phyloP scores from a whole-genome alignment of 176 grass and related monocot species.

The Musa beccarii region DNA sequence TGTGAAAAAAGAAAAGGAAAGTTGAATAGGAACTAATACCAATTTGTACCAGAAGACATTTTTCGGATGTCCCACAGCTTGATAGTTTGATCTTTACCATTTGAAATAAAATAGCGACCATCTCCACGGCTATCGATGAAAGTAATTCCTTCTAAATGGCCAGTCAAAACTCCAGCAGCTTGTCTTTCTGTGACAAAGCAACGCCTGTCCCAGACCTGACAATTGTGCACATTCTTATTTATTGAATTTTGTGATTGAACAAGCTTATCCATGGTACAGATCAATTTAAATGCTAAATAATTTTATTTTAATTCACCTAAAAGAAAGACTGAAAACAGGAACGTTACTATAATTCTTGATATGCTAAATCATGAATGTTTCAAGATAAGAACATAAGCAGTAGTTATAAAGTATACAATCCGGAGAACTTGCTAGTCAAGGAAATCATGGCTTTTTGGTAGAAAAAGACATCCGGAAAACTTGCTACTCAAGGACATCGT shows the following conservation, averaged over 20 bases:
- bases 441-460: too few species aligned
- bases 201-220: constrained; percentile 83
- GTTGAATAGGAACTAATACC: constrained; percentile 22
- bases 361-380: too few species aligned
- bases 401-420: too few species aligned
- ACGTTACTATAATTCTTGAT: not conserved
- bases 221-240: constrained; percentile 19
- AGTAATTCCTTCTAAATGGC: constrained; percentile 76
- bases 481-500: too few species aligned
- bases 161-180: constrained; percentile 60
- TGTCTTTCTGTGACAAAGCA: constrained; percentile 47
- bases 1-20: not conserved
- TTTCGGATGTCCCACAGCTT: constrained; percentile 89
- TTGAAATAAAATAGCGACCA: constrained; percentile 88
- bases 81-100: constrained; percentile 79
- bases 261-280: not conserved
- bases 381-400: too few species aligned
- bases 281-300: not conserved
- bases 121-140: constrained; percentile 85
- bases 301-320: not conserved
- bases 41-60: constrained; percentile 53
- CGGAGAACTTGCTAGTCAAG: too few species aligned
- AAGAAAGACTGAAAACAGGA: not conserved
- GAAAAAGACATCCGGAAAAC: too few species aligned
- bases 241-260: constrained; percentile 1